Evolutionary conservation across 768 basidiomycete species (phyloP).

Genomic region (Leccinum incarnatum): DNA sequence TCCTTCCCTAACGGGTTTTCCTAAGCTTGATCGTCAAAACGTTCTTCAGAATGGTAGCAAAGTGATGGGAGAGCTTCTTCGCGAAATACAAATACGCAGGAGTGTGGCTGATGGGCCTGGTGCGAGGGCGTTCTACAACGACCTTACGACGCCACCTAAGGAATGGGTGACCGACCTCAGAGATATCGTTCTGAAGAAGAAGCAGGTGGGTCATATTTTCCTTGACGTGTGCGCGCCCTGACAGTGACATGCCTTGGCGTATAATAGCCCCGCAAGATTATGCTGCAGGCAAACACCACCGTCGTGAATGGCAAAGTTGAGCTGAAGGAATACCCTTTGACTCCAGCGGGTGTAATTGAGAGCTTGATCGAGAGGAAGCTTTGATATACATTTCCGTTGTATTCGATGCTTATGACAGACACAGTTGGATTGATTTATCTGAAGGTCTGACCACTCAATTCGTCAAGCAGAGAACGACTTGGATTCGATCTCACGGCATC

Average conservation of each 20-base stretch:
- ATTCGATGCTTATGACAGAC: not conserved
- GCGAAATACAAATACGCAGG: conserved; percentile 82
- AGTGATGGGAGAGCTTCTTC: conserved; percentile 68
- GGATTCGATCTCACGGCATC: not conserved
- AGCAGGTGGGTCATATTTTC: conserved; percentile 50
- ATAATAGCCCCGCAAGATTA: conserved; percentile 73
- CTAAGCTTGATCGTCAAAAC: conserved; percentile 67
- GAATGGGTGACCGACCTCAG: conserved; percentile 77
- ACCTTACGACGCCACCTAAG: conserved; percentile 67
- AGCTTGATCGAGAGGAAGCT: conserved; percentile 75
- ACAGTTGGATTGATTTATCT: not conserved
- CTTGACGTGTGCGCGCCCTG: not conserved
- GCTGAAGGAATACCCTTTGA: conserved; percentile 78
- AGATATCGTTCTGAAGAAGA: conserved; percentile 75
- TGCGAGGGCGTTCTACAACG: conserved; percentile 75
- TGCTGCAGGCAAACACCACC: conserved; percentile 81
- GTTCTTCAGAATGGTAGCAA: conserved; percentile 64
- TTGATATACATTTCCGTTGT: conserved; percentile 25
- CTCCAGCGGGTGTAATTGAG: conserved; percentile 70
- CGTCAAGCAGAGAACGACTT: no score
- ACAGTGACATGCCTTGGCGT: not conserved
- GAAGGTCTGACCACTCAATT: not conserved
- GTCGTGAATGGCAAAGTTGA: conserved; percentile 64
- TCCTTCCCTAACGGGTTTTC: not conserved
- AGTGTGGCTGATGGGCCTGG: conserved; percentile 82